A percentile compares a stretch with the other conserved stretches of the same genome.
Evolutionary conservation across 805 yeast genomes (phyloP).

Genomic region (Starmerella stigmatis): DNA sequence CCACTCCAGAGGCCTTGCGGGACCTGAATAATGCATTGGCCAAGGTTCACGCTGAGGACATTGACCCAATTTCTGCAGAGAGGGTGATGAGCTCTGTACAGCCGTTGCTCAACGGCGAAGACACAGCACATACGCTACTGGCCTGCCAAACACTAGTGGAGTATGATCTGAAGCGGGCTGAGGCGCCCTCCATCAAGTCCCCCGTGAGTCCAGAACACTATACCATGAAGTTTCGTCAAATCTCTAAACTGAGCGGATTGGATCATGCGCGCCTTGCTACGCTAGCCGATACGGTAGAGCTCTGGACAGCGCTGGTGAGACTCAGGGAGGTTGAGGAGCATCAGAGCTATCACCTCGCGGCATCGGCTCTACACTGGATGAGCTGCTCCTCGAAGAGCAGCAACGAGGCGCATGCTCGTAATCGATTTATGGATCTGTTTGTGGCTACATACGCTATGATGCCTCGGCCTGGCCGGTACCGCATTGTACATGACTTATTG

Average conservation of each 20-base stretch:
- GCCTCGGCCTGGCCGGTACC: background rate
- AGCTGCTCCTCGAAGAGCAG: background rate
- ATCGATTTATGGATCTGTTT: background rate
- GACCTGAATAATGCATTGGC: slow-evolving; percentile 3
- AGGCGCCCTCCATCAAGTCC: background rate
- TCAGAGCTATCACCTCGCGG: slow-evolving; percentile 4
- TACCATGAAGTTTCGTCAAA: slow-evolving; percentile 3
- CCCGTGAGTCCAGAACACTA: background rate
- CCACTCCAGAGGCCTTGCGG: background rate
- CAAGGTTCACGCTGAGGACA: background rate
- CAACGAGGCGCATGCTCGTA: background rate
- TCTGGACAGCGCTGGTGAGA: slow-evolving; percentile 7
- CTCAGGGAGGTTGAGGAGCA: slow-evolving; percentile 8
- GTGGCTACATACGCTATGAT: slow-evolving; percentile 4
- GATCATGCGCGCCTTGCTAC: background rate
- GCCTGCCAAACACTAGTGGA: slow-evolving; percentile 4
- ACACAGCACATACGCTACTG: background rate
- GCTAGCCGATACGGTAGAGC: background rate
- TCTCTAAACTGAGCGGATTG: background rate
- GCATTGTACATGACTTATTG: slow-evolving; percentile 8
- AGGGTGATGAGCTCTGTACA: background rate
- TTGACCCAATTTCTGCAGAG: slow-evolving; percentile 7
- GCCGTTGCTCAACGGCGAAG: background rate
- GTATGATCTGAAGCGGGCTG: slow-evolving; percentile 1
- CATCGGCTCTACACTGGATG: slow-evolving; percentile 10